Evolutionary conservation across 495 filamentous ascomycete genomes (phyloP).

Genomic region (Aspergillus indologenus): DNA sequence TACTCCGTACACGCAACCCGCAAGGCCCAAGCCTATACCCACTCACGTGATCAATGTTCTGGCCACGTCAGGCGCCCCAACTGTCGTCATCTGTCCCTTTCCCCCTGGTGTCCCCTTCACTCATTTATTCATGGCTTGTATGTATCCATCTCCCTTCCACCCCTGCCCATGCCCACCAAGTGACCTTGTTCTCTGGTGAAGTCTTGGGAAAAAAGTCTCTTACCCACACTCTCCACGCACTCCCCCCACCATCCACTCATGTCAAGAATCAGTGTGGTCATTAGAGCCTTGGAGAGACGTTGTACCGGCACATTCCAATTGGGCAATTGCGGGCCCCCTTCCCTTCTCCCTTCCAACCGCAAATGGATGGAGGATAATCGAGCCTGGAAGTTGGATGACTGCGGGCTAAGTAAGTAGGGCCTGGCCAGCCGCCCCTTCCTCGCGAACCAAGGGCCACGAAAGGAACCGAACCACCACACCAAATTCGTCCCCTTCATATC

Average conservation of each 20-base stretch:
- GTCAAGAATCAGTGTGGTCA: not conserved
- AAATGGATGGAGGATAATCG: no score
- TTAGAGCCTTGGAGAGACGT: not conserved
- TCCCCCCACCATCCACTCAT: not conserved
- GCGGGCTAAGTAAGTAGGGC: no score
- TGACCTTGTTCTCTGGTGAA: not conserved
- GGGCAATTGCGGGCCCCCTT: not conserved
- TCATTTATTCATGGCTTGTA: not conserved
- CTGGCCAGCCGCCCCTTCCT: not conserved
- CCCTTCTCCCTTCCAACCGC: no score
- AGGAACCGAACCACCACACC: not conserved
- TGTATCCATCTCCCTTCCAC: no score
- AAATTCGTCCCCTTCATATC: not conserved
- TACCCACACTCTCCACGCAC: not conserved
- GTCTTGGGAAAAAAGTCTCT: not conserved
- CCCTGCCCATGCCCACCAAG: not conserved
- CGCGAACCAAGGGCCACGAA: not conserved
- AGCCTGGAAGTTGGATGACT: no score
- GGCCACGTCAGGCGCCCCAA: slow-evolving; percentile 6
- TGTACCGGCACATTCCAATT: not conserved
- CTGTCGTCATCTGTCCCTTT: slow-evolving; percentile 2
- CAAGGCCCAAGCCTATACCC: not conserved
- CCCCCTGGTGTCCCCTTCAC: not conserved
- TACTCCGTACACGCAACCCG: not conserved
- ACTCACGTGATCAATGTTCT: slow-evolving; percentile 2